Evolutionary conservation across 148 eudicot genomes (phyloP).

Genomic region (Agrostemma githago): DNA sequence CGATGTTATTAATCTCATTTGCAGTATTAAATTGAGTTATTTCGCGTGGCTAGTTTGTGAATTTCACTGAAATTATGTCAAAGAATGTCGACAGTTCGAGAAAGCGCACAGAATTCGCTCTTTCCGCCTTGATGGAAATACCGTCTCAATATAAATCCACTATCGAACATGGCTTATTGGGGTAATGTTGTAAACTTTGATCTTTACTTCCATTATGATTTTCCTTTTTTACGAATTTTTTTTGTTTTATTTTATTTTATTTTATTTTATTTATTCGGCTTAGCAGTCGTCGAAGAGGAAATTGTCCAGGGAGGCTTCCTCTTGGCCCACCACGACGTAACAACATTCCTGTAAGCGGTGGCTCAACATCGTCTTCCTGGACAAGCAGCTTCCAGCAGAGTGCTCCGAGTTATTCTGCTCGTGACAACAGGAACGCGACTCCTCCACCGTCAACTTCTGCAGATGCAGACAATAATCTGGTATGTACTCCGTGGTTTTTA

Average conservation of each 20-base stretch:
- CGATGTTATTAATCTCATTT: not conserved
- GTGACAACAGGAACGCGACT: constrained; percentile 22
- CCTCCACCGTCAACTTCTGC: constrained; percentile 35
- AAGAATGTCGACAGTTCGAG: constrained; percentile 51
- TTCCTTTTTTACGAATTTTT: not conserved
- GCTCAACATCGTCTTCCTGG: constrained; percentile 42
- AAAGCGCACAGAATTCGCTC: constrained; percentile 91
- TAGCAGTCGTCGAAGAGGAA: constrained; percentile 56
- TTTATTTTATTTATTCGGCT: constrained; percentile 6
- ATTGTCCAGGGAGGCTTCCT: constrained; percentile 52
- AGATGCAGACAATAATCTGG: constrained; percentile 56
- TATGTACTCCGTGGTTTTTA: constrained; percentile 10
- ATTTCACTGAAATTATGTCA: constrained; percentile 89
- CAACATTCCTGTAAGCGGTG: constrained; percentile 32
- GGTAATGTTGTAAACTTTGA: constrained; percentile 36
- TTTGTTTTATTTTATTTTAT: too few relatives aligned
- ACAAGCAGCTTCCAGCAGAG: constrained; percentile 52
- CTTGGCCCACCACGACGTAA: constrained; percentile 76
- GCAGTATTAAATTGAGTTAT: constrained; percentile 2
- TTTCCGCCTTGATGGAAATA: constrained; percentile 91
- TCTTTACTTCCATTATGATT: too few relatives aligned
- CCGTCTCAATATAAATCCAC: constrained; percentile 96
- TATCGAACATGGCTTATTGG: constrained; percentile 73
- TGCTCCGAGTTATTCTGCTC: constrained; percentile 34
- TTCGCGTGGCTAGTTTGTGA: constrained; percentile 61